Conservation (phyloP, 2,329 filamentous ascomycete species). For the Aspergillus neotritici region DNA sequence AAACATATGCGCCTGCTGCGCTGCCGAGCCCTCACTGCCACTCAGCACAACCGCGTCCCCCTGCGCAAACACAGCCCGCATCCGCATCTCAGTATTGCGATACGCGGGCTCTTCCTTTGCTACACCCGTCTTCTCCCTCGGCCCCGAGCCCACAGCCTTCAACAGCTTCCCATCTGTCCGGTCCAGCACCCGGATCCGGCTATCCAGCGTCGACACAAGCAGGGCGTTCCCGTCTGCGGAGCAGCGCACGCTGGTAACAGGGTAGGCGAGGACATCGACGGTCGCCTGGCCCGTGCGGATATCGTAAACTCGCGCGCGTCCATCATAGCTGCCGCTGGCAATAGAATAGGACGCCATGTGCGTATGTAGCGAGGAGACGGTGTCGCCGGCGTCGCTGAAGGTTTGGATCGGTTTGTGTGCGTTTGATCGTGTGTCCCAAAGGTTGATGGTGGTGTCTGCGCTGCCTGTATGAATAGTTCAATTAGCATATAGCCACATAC, state of each 20-base stretch:
- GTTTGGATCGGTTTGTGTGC: constrained; percentile 40
- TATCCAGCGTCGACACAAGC: constrained; percentile 71
- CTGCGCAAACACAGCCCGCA: constrained; percentile 68
- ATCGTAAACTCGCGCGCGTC: constrained; percentile 75
- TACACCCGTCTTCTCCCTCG: constrained; percentile 29
- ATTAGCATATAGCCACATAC: background rate
- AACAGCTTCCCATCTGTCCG: constrained; percentile 66
- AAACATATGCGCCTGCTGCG: constrained; percentile 30
- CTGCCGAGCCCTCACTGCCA: constrained; percentile 60
- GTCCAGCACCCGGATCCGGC: constrained; percentile 74
- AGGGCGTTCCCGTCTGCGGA: constrained; percentile 69
- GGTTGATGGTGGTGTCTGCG: constrained; percentile 39
- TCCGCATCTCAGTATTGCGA: constrained; percentile 64
- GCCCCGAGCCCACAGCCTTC: constrained; percentile 66
- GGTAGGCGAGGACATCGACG: constrained; percentile 60
- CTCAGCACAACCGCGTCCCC: constrained; percentile 72
- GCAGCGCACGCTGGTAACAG: constrained; percentile 69
- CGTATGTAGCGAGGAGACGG: constrained; percentile 36
- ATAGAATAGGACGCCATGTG: constrained; percentile 47
- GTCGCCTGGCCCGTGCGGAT: constrained; percentile 66
- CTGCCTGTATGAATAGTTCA: constrained; percentile 31
- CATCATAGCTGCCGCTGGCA: constrained; percentile 75
- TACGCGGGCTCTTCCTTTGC: constrained; percentile 25
- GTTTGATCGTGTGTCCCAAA: constrained; percentile 40
- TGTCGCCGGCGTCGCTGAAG: constrained; percentile 37